Base-by-base conservation (phyloP, 176 grass and related monocot genomes). In the Chloris gayana region DNA sequence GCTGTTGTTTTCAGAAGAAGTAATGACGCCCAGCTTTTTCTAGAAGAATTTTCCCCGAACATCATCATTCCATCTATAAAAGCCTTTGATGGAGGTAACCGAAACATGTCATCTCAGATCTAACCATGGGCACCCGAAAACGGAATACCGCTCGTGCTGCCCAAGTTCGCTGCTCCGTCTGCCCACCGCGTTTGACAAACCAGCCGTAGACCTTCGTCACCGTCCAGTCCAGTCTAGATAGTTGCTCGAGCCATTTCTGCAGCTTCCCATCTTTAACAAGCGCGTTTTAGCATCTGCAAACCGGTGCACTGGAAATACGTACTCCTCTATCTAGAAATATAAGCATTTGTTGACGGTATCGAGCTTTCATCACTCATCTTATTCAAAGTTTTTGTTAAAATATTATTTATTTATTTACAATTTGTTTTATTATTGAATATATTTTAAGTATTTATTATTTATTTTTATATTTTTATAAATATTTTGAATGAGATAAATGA, bases 61-160 rank as follows among this genome's bases (percentile, higher is more conserved):
- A 82, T 63, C 57, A 70, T 82, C 65, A 77, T 82, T 42, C 72
- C 44, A 21, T 71, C 65, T 56, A 64, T 71, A 64, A 69, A 77
- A 32, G 72, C 32, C 17, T 22, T 68, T 10, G 12, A 32, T 82
- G 50, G 67, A 42, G 29, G 37, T 62, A 78, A 63, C 50, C 49
- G 30, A 61, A 32, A 61, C n/a, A 64, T 45, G 62, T n/a, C 47
- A 44, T 71, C 58, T 60, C 78, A 63, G 53, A 86, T 81, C 84
- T 69, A 46, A 62, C 53, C 39, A 45, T 35, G 56, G 63, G 15
- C 54, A 5, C 64, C n/a, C 58, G 15, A 14, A 30, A 76, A 57
- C 72, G n/a, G 69, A 72, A 72, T 12, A 8, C 35, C 19, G 19
- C 9, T 38, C 54, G 22, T 19, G 63, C 38, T 25, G 17, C 72